phyloP scores from a whole-genome alignment of 257 asterid genomes.

The Scutellaria baicalensis region DNA sequence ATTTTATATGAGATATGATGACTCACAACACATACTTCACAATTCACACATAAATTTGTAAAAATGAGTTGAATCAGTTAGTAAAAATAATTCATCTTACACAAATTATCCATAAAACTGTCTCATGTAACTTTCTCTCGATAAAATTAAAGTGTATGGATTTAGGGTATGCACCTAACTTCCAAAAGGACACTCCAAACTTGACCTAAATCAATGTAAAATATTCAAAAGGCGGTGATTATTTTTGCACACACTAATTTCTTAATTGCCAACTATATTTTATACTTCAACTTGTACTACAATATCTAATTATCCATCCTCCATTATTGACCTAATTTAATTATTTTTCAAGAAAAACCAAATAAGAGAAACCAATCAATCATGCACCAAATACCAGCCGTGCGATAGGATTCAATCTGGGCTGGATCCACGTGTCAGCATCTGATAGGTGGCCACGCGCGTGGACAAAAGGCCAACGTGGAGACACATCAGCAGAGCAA shows the following conservation, averaged over 20 bases:
- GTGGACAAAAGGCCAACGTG: conserved; percentile 5
- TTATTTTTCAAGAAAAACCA: not conserved
- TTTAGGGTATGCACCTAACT: not conserved
- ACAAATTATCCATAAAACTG: too few species aligned
- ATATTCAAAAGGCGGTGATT: conserved; percentile 17
- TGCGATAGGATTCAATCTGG: not conserved
- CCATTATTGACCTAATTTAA: conserved; percentile 22
- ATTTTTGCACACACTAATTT: not conserved
- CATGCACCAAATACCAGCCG: conserved; percentile 4
- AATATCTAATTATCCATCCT: not conserved
- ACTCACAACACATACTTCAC: too few species aligned
- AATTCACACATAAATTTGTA: too few species aligned
- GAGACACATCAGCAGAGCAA: conserved; percentile 19
- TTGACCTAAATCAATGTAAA: not conserved
- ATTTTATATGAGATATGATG: too few species aligned
- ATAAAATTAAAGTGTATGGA: not conserved
- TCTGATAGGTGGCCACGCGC: not conserved
- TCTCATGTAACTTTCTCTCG: too few species aligned
- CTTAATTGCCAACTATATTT: not conserved
- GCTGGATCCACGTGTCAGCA: conserved; percentile 11
- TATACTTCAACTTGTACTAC: conserved; percentile 8
- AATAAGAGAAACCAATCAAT: not conserved
- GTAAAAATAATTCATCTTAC: too few species aligned
- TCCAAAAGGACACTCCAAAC: not conserved
- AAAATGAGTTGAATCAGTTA: too few species aligned